phyloP scores from a whole-genome alignment of 1,284 basidiomycete species.

The Ganoderma sp. region DNA sequence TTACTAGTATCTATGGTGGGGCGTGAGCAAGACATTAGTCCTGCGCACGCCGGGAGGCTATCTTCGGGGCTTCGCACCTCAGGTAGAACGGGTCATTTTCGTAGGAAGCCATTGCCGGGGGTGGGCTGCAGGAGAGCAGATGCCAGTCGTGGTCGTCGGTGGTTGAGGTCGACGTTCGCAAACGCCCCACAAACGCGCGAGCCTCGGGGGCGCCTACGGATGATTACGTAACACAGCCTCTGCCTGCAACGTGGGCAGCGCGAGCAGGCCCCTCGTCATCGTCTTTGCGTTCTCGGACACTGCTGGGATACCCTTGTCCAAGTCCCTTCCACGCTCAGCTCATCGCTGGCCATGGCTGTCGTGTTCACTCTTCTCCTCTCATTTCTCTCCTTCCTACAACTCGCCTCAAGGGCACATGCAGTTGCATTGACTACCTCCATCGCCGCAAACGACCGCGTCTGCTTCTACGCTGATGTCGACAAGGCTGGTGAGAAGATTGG shows the following conservation, averaged over 20 bases:
- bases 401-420: constrained; percentile 38
- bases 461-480: constrained; percentile 98
- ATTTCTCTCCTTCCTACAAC: constrained; percentile 32
- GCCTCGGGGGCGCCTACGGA: background rate
- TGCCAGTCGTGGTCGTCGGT: background rate
- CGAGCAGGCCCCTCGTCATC: constrained; percentile 5
- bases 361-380: constrained; percentile 31
- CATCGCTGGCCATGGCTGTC: constrained; percentile 38
- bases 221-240: background rate
- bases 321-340: constrained; percentile 12
- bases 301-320: constrained; percentile 4
- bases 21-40: constrained; percentile 38
- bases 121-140: background rate
- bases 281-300: background rate
- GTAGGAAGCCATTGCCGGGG: constrained; percentile 33
- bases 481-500: constrained; percentile 91
- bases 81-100: constrained; percentile 84
- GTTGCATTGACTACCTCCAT: constrained; percentile 90
- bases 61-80: constrained; percentile 58
- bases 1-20: constrained; percentile 81
- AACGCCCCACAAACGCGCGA: background rate
- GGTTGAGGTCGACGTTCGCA: background rate
- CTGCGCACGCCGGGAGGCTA: constrained; percentile 40
- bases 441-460: constrained; percentile 84
- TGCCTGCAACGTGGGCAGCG: background rate